phyloP scores from a whole-genome alignment of 495 filamentous ascomycete genomes.

The Penicillium coffeae region DNA sequence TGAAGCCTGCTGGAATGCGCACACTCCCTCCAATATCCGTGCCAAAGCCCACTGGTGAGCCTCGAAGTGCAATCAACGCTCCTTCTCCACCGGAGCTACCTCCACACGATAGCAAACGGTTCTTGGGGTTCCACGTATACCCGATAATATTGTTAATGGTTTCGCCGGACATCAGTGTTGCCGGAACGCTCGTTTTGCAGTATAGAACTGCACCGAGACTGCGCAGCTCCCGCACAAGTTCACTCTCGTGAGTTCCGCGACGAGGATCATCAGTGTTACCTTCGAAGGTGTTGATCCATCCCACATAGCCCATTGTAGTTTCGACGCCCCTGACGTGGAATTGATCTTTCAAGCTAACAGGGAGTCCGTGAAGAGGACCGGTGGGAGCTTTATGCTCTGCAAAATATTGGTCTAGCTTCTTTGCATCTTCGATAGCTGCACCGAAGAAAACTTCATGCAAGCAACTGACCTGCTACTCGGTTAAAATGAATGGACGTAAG shows the following conservation, averaged over 20 bases:
- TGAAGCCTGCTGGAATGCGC: constrained; percentile 63
- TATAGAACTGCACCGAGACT: constrained; percentile 58
- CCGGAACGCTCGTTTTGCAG: constrained; percentile 63
- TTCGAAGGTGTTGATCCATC: constrained; percentile 51
- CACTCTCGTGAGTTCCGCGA: constrained; percentile 38
- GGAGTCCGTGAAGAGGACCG: constrained; percentile 62
- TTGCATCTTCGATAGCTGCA: constrained; percentile 55
- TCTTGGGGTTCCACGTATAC: constrained; percentile 49
- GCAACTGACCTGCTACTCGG: constrained; percentile 45
- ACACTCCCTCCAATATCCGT: constrained; percentile 74
- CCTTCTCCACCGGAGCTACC: constrained; percentile 64
- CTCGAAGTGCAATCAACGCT: constrained; percentile 51
- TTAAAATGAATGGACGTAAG: not conserved
- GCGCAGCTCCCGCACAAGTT: constrained; percentile 51
- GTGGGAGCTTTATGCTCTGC: constrained; percentile 41
- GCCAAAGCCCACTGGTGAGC: constrained; percentile 55
- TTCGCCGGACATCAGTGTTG: constrained; percentile 58
- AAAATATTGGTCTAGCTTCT: constrained; percentile 55
- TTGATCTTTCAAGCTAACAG: constrained; percentile 66
- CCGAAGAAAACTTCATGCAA: constrained; percentile 63
- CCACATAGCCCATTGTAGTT: constrained; percentile 61
- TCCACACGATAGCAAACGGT: constrained; percentile 44
- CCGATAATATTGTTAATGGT: constrained; percentile 55
- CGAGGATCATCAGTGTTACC: constrained; percentile 41
- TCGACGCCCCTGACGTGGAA: constrained; percentile 64